Percentiles rank a stretch among this genome's conserved stretches.
phyloP scores from a whole-genome alignment of 805 yeast species.

The Naumovozyma dairenensis region DNA sequence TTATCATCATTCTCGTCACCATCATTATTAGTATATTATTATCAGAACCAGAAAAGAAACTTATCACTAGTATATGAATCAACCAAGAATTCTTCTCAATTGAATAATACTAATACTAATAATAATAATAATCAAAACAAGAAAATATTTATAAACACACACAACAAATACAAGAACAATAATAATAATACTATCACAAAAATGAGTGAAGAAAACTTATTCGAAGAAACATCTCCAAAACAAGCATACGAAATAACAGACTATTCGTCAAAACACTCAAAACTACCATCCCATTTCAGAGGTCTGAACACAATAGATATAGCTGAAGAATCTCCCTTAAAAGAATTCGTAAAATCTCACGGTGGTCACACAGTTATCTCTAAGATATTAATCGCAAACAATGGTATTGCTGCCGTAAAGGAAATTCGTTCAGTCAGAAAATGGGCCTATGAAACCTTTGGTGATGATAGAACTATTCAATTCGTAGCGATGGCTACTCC shows the following conservation, averaged over 20 bases:
- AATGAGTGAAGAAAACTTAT: conserved; percentile 36
- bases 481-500: conserved; percentile 99
- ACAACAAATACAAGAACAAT: conserved; percentile 1
- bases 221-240: conserved; percentile 29
- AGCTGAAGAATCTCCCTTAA: conserved; percentile 70
- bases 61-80: no score
- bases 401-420: conserved; percentile 98
- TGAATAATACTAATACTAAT: no score
- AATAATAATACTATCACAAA: conserved; percentile 1
- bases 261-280: conserved; percentile 29
- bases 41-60: no score
- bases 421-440: conserved; percentile 95
- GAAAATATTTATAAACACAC: no score
- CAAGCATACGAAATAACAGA: conserved; percentile 24
- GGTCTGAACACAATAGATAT: conserved; percentile 71
- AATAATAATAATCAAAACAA: no score
- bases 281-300: conserved; percentile 61
- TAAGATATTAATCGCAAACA: conserved; percentile 86
- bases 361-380: conserved; percentile 94
- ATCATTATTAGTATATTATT: no score
- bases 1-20: no score
- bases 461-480: conserved; percentile 85
- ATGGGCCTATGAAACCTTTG: conserved; percentile 99
- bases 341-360: conserved; percentile 73
- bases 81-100: no score